Evolutionary conservation across 2,329 filamentous ascomycete genomes (phyloP), one percentile per base, ranked within the genome.

Genomic region (Pseudogymnoascus sp.): DNA sequence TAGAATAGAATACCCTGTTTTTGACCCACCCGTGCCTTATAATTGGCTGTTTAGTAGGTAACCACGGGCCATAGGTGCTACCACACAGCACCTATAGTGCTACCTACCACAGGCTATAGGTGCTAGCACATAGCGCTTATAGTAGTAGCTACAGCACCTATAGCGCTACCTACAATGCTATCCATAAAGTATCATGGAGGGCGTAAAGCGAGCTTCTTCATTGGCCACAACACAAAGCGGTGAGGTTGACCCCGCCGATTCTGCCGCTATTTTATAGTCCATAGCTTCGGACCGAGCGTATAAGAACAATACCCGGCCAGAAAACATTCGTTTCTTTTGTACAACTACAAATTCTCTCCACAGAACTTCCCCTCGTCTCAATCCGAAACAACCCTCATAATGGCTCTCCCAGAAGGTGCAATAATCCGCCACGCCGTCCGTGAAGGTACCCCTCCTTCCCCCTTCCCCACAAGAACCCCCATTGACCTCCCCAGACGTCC

Each of bases 401-500:
- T 64, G 62, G 25, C 37, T 36, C 23, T 43, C 1, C 51, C 68
- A 60, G 66, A 67, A 67, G 69, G 67, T 19, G 68, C 67, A 10
- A 62, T 66, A 23, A 79, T 88, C 69, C 81, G 83, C 62, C 82
- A 86, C 67, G 87, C 87, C 6, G 81, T 80, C 23, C 81, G 81
- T 21, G 79, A 86, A 79, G 86, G 86, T 86, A 69, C 25, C 65
- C 34, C 28, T 23, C 57, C 37, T 34, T 36, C 28, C 60, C 62
- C 25, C 6, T 8, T 36, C 62, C 54, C 54, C 36, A 10, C 62
- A 31, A 43, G 36, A 61, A 65, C 11, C 39, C 48, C 19, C 13
- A n/a, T 62, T 57, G 25, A 67, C 65, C 54, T n/a, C 23, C 16
- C 23, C 68, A 96, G 93, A 98, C 72, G 85, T 96, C 64, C 84